Percentiles rank a stretch among this genome's conserved stretches.
Conservation (phyloP, 2,329 filamentous ascomycete genomes). For the Epichloe coenophiala region DNA sequence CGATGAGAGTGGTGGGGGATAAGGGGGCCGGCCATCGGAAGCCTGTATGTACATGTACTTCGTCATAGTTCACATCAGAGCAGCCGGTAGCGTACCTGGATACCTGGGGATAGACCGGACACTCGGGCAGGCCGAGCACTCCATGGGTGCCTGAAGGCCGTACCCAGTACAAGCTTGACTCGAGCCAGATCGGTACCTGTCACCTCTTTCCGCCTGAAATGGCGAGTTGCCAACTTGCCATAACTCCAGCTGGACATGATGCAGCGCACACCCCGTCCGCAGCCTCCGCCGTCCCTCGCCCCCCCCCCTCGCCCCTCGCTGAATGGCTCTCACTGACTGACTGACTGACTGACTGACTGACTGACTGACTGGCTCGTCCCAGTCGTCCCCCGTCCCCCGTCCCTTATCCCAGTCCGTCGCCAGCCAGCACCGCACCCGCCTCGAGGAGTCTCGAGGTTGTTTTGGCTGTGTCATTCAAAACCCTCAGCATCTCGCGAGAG, state of each 20-base stretch:
- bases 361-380: background rate
- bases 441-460: no score
- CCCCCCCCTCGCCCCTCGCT: background rate
- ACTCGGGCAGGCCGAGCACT: no score
- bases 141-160: no score
- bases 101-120: no score
- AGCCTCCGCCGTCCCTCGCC: no score
- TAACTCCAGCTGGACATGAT: background rate
- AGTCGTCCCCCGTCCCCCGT: no score
- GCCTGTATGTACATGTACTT: slow-evolving; percentile 2
- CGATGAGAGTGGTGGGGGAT: background rate
- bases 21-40: background rate
- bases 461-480: slow-evolving; percentile 19
- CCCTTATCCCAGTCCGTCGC: background rate
- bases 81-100: no score
- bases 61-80: background rate
- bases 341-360: background rate
- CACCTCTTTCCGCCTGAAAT: background rate
- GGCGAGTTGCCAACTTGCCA: background rate
- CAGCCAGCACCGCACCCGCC: background rate
- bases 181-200: background rate
- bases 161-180: no score
- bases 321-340: background rate
- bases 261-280: no score
- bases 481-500: slow-evolving; percentile 6